Conservation (phyloP, 352 stramenopile species). For the Pythium periplocum region DNA sequence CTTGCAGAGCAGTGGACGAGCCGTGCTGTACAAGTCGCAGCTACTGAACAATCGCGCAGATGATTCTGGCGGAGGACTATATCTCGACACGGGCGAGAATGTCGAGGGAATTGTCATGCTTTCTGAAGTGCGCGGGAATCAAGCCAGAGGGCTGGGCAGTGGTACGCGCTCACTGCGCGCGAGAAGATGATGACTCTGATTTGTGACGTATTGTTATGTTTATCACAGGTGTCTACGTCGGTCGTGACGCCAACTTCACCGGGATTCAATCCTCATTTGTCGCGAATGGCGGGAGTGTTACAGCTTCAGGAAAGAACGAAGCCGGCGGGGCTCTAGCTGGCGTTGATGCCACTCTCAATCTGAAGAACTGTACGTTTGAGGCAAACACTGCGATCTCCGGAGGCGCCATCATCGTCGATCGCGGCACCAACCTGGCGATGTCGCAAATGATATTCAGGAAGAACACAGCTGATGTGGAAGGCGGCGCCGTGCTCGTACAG, state of each 20-base stretch:
- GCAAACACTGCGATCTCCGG: conserved; percentile 49
- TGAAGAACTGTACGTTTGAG: conserved; percentile 25
- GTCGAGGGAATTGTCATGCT: conserved; percentile 28
- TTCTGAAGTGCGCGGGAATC: conserved; percentile 26
- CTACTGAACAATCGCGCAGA: conserved; percentile 45
- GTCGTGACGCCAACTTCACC: conserved; percentile 30
- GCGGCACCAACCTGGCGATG: conserved; percentile 19
- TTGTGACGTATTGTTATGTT: background rate
- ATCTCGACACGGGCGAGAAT: conserved; percentile 40
- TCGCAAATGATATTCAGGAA: conserved; percentile 21
- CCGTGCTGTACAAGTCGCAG: conserved; percentile 18
- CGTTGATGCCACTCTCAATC: conserved; percentile 29
- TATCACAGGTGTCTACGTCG: conserved; percentile 38
- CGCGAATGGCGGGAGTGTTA: conserved; percentile 37
- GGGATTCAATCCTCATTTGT: conserved; percentile 20
- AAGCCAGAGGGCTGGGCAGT: conserved; percentile 38
- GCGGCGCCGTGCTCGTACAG: conserved; percentile 30
- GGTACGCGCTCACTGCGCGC: conserved; percentile 16
- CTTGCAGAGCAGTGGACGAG: conserved; percentile 26
- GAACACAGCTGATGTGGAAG: conserved; percentile 42
- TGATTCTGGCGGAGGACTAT: conserved; percentile 54
- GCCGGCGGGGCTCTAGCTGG: conserved; percentile 38
- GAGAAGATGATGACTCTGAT: background rate
- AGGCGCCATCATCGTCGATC: conserved; percentile 38
- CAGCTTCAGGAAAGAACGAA: conserved; percentile 50